A percentile compares a stretch with the other conserved stretches of the same genome.
phyloP scores from a whole-genome alignment of 305 asterid genomes.

The Rubia peregrina region DNA sequence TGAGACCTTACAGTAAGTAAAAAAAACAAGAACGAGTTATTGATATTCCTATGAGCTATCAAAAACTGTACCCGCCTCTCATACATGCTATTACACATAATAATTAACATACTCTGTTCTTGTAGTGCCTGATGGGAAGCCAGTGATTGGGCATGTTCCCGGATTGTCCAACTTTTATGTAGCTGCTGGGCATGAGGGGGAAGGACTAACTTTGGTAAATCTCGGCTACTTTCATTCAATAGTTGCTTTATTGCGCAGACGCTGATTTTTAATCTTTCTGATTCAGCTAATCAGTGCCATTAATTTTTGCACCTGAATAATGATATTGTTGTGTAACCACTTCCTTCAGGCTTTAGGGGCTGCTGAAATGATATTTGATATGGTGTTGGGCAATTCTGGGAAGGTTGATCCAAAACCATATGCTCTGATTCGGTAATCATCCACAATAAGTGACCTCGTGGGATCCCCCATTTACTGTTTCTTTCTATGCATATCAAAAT shows the following conservation, averaged over 20 bases:
- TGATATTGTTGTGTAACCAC: background rate
- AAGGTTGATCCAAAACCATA: constrained; percentile 58
- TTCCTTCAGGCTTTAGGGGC: constrained; percentile 67
- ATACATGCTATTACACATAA: background rate
- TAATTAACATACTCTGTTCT: constrained; percentile 2
- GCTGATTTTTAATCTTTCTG: background rate
- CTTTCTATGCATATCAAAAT: background rate
- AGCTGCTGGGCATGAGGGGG: constrained; percentile 97
- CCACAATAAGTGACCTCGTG: background rate
- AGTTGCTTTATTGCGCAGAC: background rate
- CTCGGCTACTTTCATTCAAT: background rate
- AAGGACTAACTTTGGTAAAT: constrained; percentile 79
- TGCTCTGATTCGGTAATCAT: constrained; percentile 27
- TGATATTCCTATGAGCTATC: background rate
- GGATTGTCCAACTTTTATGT: constrained; percentile 53
- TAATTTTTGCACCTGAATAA: background rate
- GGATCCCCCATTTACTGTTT: background rate
- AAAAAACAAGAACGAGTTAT: background rate
- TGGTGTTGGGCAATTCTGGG: constrained; percentile 63
- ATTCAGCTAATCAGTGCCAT: background rate
- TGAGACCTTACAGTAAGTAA: constrained; percentile 93
- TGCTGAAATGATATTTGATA: constrained; percentile 80
- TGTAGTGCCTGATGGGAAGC: constrained; percentile 81
- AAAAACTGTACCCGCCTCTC: background rate
- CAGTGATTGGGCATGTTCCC: constrained; percentile 72